Conservation (phyloP, 2,329 filamentous ascomycete species). For the Penicillium oxalicum region DNA sequence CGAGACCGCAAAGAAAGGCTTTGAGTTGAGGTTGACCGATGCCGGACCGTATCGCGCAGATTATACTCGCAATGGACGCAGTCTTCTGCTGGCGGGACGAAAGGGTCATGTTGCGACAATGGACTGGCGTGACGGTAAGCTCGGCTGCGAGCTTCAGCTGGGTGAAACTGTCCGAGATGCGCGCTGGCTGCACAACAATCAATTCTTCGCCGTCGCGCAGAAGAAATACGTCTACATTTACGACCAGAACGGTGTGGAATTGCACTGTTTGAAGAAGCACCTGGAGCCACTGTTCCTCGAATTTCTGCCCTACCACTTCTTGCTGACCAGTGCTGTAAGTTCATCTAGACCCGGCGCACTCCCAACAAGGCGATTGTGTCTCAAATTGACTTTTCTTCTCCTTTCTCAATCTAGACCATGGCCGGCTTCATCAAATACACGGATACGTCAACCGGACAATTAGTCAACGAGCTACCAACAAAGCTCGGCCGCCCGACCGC, state of each 20-base stretch:
- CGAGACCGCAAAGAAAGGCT: constrained; percentile 85
- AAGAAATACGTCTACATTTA: constrained; percentile 98
- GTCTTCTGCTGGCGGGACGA: constrained; percentile 76
- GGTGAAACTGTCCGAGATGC: constrained; percentile 85
- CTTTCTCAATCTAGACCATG: constrained; percentile 51
- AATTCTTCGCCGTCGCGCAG: constrained; percentile 88
- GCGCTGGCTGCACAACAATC: constrained; percentile 90
- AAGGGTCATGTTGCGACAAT: constrained; percentile 95
- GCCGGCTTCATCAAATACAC: constrained; percentile 87
- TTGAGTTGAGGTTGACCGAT: constrained; percentile 76
- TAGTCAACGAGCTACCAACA: constrained; percentile 79
- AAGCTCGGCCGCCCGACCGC: constrained; percentile 77
- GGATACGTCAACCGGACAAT: constrained; percentile 86
- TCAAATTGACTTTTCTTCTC: not conserved
- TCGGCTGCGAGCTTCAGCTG: constrained; percentile 86
- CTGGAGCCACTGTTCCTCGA: constrained; percentile 89
- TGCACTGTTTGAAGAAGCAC: constrained; percentile 87
- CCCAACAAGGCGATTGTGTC: not conserved
- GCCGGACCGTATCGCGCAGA: constrained; percentile 84
- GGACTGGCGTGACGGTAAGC: constrained; percentile 89
- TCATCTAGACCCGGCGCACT: not conserved
- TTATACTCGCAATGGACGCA: constrained; percentile 82
- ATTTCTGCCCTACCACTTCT: constrained; percentile 92
- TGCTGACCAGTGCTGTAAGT: constrained; percentile 76
- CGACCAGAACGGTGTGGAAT: constrained; percentile 80